phyloP scores from a whole-genome alignment of 2,329 filamentous ascomycete species.

The Microcyclospora tardicrescens region DNA sequence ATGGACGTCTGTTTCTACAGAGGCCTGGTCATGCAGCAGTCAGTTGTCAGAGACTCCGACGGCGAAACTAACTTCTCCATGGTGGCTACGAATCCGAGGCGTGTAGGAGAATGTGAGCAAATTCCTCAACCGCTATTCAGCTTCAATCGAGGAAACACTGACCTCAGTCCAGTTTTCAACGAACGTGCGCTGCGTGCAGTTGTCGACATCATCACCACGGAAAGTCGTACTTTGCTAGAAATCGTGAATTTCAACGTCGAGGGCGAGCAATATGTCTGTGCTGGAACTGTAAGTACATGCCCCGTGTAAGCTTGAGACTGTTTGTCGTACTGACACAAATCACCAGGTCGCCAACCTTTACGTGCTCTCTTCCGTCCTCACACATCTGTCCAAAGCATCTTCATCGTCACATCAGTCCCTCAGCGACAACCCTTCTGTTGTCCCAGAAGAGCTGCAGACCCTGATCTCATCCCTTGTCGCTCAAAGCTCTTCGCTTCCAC shows the following conservation, averaged over 20 bases:
- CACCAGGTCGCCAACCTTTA: no score
- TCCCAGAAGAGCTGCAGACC: no score
- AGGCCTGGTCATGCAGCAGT: conserved; percentile 97
- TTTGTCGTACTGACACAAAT: no score
- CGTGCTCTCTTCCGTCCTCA: conserved; percentile 53
- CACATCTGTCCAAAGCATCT: conserved; percentile 79
- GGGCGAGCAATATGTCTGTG: conserved; percentile 57
- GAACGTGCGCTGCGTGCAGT: conserved; percentile 95
- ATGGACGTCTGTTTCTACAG: conserved; percentile 99
- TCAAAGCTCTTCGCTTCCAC: conserved; percentile 80
- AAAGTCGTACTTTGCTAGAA: conserved; percentile 88
- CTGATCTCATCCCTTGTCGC: conserved; percentile 63
- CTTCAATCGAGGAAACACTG: neutral
- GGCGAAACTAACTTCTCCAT: conserved; percentile 98
- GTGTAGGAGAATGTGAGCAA: conserved; percentile 97
- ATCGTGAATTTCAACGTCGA: conserved; percentile 91
- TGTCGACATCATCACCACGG: conserved; percentile 85
- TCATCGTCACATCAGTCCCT: conserved; percentile 61
- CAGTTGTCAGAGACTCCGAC: conserved; percentile 84
- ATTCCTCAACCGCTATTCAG: neutral
- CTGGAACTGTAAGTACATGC: no score
- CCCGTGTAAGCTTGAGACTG: no score
- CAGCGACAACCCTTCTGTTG: no score
- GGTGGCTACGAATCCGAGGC: conserved; percentile 97
- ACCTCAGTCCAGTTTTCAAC: conserved; percentile 97